Evolutionary conservation across 2,329 filamentous ascomycete species (phyloP), one percentile per base, ranked within the genome.

Genomic region (Talaromyces sp.): DNA sequence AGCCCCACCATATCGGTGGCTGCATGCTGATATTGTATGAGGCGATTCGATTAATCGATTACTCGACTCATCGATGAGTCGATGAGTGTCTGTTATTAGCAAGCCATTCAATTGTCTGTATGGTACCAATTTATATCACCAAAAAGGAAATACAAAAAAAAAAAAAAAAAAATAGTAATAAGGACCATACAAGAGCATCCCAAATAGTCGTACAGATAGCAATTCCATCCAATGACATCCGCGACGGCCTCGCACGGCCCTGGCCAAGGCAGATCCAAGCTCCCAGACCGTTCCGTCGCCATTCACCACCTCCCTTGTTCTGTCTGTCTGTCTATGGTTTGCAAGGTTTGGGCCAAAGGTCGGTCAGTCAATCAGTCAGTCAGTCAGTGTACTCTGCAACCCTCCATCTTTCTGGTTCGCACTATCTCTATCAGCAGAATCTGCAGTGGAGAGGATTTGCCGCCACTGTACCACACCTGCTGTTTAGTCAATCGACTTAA

Each of bases 221-320:
- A 54, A 4, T 56, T 56, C 52, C 52, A 39, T 15, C 56, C 56
- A 59, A 59, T 59, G 56, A 45, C 37, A 59, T 15, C 37, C 15
- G 10, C n/a, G 13, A 11, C 9, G 2, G n/a, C 37, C 22, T 59
- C 56, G 56, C 56, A 59, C 56, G 56, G 56, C 56, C 56, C 25
- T 27, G 33, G 31, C 39, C 56, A 59, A 43, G 39, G 56, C 35
- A 59, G 56, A 59, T 59, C 56, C 56, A 59, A 59, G 56, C 56
- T 59, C 56, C 37, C 56, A 56, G 52, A 56, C 52, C 52, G 52
- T 22, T 56, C 52, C 33, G 37, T 56, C 50, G 11, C 9, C 50
- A 35, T 19, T 19, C n/a, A 33, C 49, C 25, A 50, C 47, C 47
- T 50, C 47, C 25, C 49, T 52, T 52, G 49, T 52, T 52, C 49